Evolutionary conservation across 192 early-diverging fungal genomes (phyloP).

Genomic region (Coemansia biformis): DNA sequence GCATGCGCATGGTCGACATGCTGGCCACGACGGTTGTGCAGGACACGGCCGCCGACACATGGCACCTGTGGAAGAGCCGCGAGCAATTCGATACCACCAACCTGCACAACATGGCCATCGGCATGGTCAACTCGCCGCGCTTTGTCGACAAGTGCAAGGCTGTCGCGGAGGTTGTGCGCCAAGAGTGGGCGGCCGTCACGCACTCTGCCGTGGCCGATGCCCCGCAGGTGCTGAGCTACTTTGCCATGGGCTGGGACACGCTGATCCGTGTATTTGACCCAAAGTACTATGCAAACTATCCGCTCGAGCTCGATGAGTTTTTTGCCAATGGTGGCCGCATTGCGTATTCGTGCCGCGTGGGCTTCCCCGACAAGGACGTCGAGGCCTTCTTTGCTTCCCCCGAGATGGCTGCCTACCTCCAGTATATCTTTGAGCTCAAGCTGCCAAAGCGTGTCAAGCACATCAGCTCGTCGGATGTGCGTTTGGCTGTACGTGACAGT

Average conservation of each 20-base stretch:
- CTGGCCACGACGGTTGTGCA: conserved; percentile 43
- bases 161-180: conserved; percentile 11
- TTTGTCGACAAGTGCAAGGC: conserved; percentile 65
- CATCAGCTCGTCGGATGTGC: conserved; percentile 39
- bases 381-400: conserved; percentile 30
- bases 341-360: conserved; percentile 31
- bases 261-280: conserved; percentile 68
- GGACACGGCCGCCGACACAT: conserved; percentile 32
- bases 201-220: background rate
- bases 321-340: conserved; percentile 51
- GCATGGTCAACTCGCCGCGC: conserved; percentile 54
- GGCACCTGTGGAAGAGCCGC: conserved; percentile 39
- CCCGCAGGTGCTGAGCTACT: conserved; percentile 44
- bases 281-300: conserved; percentile 62
- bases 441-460: conserved; percentile 42
- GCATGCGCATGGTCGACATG: conserved; percentile 68
- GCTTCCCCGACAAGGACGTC: conserved; percentile 32
- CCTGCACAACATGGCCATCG: conserved; percentile 51
- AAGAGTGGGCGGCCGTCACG: conserved; percentile 10
- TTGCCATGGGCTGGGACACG: conserved; percentile 79
- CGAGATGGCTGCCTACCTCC: conserved; percentile 11
- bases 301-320: conserved; percentile 52
- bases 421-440: conserved; percentile 32
- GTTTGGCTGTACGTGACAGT: conserved; percentile 33
- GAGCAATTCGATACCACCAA: conserved; percentile 27